A percentile compares a stretch with the other conserved stretches of the same genome.
phyloP scores from a whole-genome alignment of 129 eudicot species.

The Pulicaria dysenterica region DNA sequence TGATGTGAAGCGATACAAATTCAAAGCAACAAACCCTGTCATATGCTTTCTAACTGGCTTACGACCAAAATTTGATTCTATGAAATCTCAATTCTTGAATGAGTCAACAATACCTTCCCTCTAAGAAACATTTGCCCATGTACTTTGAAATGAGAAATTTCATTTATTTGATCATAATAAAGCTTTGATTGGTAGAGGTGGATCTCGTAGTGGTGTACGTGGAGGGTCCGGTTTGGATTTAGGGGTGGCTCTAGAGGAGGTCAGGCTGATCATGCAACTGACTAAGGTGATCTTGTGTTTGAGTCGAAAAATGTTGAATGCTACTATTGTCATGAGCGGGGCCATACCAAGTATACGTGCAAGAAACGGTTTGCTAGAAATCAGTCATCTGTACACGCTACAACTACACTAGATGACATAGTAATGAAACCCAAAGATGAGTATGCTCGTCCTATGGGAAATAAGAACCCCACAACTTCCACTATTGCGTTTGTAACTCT shows the following conservation, averaged over 20 bases:
- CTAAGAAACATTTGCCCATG: background rate
- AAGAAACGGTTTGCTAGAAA: background rate
- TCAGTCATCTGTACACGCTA: background rate
- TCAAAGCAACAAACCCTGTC: too few relatives aligned
- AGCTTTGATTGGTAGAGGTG: too few relatives aligned
- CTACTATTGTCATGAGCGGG: background rate
- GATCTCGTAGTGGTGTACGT: too few relatives aligned
- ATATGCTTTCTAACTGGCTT: too few relatives aligned
- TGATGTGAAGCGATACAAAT: too few relatives aligned
- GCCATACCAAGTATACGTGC: background rate
- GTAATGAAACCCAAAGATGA: too few relatives aligned
- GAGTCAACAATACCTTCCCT: background rate
- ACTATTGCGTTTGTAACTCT: too few relatives aligned
- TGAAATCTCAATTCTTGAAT: background rate
- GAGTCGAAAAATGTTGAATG: background rate
- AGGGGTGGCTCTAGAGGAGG: background rate
- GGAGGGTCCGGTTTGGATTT: background rate
- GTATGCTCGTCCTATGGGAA: background rate
- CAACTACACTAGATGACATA: background rate
- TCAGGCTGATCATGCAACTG: background rate
- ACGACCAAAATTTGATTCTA: background rate
- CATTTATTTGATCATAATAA: background rate
- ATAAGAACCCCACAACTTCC: too few relatives aligned
- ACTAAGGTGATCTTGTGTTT: too few relatives aligned
- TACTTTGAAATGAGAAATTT: background rate